phyloP scores from a whole-genome alignment of 352 stramenopile genomes.

The Phytophthora hibernalis region DNA sequence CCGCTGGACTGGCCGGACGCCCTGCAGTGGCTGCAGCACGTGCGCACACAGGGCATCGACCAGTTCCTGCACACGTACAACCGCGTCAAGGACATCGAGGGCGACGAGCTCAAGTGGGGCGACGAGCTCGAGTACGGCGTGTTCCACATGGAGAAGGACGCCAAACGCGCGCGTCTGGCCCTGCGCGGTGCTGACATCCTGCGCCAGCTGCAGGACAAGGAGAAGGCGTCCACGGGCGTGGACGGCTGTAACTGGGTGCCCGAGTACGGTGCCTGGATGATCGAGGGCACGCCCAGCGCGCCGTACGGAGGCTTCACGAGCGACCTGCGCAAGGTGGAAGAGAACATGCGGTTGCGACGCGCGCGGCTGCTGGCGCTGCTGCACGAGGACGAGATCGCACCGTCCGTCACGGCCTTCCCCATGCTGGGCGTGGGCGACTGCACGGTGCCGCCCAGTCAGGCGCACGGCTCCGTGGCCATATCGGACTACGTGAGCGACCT shows the following conservation, averaged over 20 bases:
- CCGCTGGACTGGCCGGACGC: constrained; percentile 96
- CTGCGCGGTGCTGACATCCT: constrained; percentile 96
- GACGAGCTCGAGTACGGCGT: constrained; percentile 99
- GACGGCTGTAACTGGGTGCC: constrained; percentile 98
- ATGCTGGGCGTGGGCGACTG: constrained; percentile 96
- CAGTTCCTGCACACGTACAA: constrained; percentile 98
- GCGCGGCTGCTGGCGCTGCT: constrained; percentile 95
- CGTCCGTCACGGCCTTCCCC: constrained; percentile 96
- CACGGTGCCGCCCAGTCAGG: constrained; percentile 70
- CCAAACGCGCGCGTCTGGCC: constrained; percentile 90
- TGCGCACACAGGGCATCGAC: constrained; percentile 94
- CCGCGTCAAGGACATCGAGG: constrained; percentile 95
- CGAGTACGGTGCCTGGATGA: constrained; percentile 99
- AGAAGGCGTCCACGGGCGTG: constrained; percentile 62
- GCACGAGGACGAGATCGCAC: constrained; percentile 95
- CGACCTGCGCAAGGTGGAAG: constrained; percentile 96
- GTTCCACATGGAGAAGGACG: constrained; percentile 93
- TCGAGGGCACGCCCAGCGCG: constrained; percentile 95
- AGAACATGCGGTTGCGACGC: constrained; percentile 97
- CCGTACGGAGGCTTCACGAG: constrained; percentile 96
- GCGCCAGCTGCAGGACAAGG: constrained; percentile 92
- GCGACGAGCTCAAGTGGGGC: constrained; percentile 97
- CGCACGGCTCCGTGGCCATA: constrained; percentile 85
- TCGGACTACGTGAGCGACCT: constrained; percentile 98
- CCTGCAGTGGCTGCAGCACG: constrained; percentile 95